Evolutionary conservation across 495 filamentous ascomycete species (phyloP), one percentile per base, ranked within the genome.

Genomic region (Oidiodendron maius): DNA sequence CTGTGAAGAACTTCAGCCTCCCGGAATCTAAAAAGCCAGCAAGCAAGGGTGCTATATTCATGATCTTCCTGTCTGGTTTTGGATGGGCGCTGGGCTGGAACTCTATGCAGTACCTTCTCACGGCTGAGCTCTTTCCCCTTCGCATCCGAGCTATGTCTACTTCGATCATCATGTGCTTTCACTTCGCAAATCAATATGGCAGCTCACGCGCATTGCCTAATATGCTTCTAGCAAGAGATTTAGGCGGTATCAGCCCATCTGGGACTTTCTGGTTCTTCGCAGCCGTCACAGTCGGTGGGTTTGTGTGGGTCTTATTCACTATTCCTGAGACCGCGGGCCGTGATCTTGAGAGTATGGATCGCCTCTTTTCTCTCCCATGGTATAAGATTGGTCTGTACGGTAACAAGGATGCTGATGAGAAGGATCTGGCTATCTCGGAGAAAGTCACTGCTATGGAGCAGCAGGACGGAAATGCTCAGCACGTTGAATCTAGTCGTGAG

Each of bases 21-120:
- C n/a, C n/a, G n/a, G 23, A 24, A 3, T 40, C 26, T 16, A 37
- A 53, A 37, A 25, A 37, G 41, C 36, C 34, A 21, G 45, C 44
- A 3, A 22, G 16, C 44, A 53, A 38, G 6, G 80, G 71, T 36
- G 81, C 79, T 9, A 76, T 87, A 49, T 77, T 75, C 22, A 79
- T 82, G 75, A 83, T 87, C 43, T 87, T 80, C 52, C 28, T 87
- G 35, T 81, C 74, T 0, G 81, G 80, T 2, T 62, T 76, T 13
- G 82, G 84, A 1, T 89, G 84, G 83, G 82, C 83, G 0, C 66
- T 87, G 0, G 84, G 84, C 40, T 88, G 83, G 82, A 87, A 86
- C 58, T 75, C 70, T 3, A 84, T 87, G 70, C 85, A 86, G 56
- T 90, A 87, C 50, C 72, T 90, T 1, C 71, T 89, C 40, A 86